phyloP scores from a whole-genome alignment of 805 yeast genomes.

The Jamesozyma lodderae region DNA sequence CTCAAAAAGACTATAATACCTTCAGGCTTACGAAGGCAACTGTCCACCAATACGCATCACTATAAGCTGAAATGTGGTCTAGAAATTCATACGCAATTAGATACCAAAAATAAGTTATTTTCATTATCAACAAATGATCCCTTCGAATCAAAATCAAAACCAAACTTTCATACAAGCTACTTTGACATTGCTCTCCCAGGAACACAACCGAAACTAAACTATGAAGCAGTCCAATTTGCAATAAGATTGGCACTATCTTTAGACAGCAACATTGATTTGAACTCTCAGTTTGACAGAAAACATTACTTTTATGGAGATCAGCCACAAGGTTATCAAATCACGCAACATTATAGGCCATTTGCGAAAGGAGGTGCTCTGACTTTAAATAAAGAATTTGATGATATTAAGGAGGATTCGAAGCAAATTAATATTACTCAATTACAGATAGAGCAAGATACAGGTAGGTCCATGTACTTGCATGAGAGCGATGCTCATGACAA shows the following conservation, averaged over 20 bases:
- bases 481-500: constrained; percentile 21
- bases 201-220: constrained; percentile 75
- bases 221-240: constrained; percentile 63
- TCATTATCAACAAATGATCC: constrained; percentile 46
- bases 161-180: constrained; percentile 64
- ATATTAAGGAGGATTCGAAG: constrained; percentile 35
- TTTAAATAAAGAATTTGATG: constrained; percentile 46
- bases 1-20: no score
- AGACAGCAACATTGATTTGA: constrained; percentile 44
- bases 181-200: constrained; percentile 90
- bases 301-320: constrained; percentile 96
- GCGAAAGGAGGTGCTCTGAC: constrained; percentile 57
- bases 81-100: constrained; percentile 87
- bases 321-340: constrained; percentile 91
- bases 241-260: constrained; percentile 65
- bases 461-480: constrained; percentile 50
- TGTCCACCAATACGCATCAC: neutral
- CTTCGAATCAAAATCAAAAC: constrained; percentile 38
- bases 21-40: neutral
- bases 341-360: constrained; percentile 77
- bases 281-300: constrained; percentile 78
- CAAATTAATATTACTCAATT: constrained; percentile 62
- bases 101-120: constrained; percentile 67
- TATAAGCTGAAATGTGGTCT: constrained; percentile 67
- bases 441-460: constrained; percentile 94